Evolutionary conservation across 2,329 filamentous ascomycete species (phyloP), one percentile per base, ranked within the genome.

Genomic region (Neopestalotiopsis clavispora): DNA sequence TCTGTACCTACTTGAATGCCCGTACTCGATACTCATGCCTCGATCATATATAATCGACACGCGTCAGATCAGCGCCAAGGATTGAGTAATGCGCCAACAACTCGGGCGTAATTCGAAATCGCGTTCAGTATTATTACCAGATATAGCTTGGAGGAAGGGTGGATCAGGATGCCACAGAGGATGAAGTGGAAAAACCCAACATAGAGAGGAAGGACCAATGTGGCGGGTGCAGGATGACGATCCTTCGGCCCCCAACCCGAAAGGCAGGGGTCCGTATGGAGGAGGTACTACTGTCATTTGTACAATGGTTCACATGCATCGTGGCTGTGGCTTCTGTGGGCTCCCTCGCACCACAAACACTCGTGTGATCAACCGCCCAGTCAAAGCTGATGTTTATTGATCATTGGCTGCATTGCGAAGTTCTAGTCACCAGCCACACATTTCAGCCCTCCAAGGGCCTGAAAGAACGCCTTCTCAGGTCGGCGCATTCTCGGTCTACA

Each of bases 391-490:
- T 17, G 57, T 17, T 2, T 10, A 14, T 5, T 34, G 1, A 17
- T 59, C 57, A 59, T 59, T 59, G 57, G 57, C 57, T 59, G 30
- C 14, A 17, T 13, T 13, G 57, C 28, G 5, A 30, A 32, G 28
- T 12, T 59, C 23, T 34, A 14, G 57, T 17, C 57, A 59, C 23
- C 17, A 30, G 57, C 57, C 57, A 59, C 57, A 32, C 5, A 28
- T 52, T 30, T 59, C 57, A 59, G 57, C 57, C 28, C 57, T 34
- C n/a, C 45, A 52, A 52, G 45, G 45, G n/a, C n/a, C 9, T 52
- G 45, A 52, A 59, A 28, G 57, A 32, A 59, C 7, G 30, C 28
- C 57, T 17, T 12, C 17, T 3, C 23, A 23, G 23, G 1, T 10
- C n/a, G 30, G 23, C 57, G 13, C 4, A n/a, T 32, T 59, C 23